Evolutionary conservation across 306 rosid species (phyloP).

Genomic region (Neltuma alba): DNA sequence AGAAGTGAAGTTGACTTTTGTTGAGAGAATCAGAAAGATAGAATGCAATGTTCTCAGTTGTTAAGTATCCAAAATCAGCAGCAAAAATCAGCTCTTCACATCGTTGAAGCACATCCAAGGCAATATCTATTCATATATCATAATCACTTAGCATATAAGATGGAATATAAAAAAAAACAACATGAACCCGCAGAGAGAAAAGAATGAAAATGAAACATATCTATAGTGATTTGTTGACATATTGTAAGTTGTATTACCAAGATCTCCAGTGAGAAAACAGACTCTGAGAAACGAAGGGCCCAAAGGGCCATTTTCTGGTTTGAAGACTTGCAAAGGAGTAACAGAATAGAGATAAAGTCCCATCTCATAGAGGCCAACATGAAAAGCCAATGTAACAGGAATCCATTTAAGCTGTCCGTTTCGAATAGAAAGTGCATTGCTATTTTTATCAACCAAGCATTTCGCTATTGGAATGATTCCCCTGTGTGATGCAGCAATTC

Average conservation of each 20-base stretch:
- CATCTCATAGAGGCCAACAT: neutral
- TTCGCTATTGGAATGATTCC: neutral
- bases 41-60: neutral
- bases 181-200: neutral
- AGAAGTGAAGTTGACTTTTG: neutral
- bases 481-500: neutral
- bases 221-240: no score
- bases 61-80: neutral
- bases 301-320: neutral
- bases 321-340: neutral
- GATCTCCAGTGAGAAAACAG: neutral
- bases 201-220: no score
- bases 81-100: neutral
- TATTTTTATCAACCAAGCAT: neutral
- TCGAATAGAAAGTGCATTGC: neutral
- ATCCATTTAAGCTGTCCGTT: neutral
- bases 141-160: no score
- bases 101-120: neutral
- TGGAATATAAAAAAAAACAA: no score
- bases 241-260: neutral
- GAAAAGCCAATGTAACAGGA: neutral
- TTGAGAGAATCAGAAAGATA: no score
- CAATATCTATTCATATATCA: neutral
- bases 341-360: neutral
- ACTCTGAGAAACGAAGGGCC: neutral